Base-by-base conservation (phyloP, 106 monocot species). In the Narthecium ossifragum region DNA sequence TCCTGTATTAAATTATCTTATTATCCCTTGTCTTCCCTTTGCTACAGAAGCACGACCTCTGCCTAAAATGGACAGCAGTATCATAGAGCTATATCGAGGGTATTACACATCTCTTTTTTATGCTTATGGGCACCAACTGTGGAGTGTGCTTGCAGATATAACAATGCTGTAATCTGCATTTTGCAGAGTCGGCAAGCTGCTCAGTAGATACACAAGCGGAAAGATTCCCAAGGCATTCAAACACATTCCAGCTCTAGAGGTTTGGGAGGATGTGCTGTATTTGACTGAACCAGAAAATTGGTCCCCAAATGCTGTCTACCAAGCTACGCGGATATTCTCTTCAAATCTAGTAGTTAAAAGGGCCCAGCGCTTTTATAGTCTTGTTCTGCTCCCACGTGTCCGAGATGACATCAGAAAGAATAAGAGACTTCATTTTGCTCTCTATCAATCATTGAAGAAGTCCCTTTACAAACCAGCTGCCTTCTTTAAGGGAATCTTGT, bases 221-320 rank as follows among this genome's bases (percentile, higher is more conserved):
- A 98, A 90, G 69, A 68, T 98, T 20, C 96, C 96, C 2, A 98
- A 87, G 61, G 84, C 81, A 20, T 90, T 98, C 54, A 90, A 87
- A 62, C 81, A 79, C 57, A 87, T 98, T 43, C 84, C 96, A 26
- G 56, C 83, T 13, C 22, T 90, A 24, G 70, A 84, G 49, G 39
- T 67, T 18, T 98, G 96, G 96, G 83, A 90, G 70, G 96, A 98
- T 57, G 74, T 90, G 21, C 47, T 98, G 30, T 84, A 78, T 57
- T 60, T 98, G 59, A 87, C 96, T 6, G 90, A 90, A 32, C 96
- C 96, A 13, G 83, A 80, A 48, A 83, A 84, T 53, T 98, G 96
- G 96, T 90, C 96, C 4, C 78, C 96, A 21, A 86, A 81, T 78
- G 96, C 96, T 11, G 84, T 98, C 81, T 90, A 78, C 66, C 90